phyloP scores from a whole-genome alignment of 371 early-diverging fungal species.

The Fennellomyces sp. region DNA sequence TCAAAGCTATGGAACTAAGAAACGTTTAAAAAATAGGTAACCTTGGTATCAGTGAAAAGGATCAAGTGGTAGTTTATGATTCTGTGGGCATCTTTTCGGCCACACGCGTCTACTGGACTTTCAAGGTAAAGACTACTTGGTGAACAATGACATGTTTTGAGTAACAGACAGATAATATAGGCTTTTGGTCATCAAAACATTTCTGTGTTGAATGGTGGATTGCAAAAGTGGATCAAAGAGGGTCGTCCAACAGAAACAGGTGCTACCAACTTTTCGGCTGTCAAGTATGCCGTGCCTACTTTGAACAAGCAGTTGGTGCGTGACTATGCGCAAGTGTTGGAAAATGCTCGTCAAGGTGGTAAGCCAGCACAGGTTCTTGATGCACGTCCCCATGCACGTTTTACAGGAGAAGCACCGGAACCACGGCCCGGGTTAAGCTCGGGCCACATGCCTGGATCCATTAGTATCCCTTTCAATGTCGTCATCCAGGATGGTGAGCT shows the following conservation, averaged over 20 bases:
- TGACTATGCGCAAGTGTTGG: slow-evolving; percentile 59
- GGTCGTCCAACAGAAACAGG: slow-evolving; percentile 41
- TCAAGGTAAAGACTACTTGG: slow-evolving; percentile 54
- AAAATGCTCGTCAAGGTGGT: slow-evolving; percentile 36
- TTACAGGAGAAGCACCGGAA: slow-evolving; percentile 81
- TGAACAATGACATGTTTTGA: background rate
- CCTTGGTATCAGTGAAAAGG: slow-evolving; percentile 69
- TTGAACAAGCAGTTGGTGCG: slow-evolving; percentile 53
- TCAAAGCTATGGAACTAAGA: background rate
- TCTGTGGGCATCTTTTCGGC: slow-evolving; percentile 71
- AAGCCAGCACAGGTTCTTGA: slow-evolving; percentile 69
- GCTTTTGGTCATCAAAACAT: slow-evolving; percentile 86
- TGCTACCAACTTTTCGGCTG: slow-evolving; percentile 15
- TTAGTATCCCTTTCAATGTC: slow-evolving; percentile 69
- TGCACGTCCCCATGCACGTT: slow-evolving; percentile 77
- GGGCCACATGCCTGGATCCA: slow-evolving; percentile 87
- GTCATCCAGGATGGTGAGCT: slow-evolving; percentile 56
- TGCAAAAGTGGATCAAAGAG: slow-evolving; percentile 77
- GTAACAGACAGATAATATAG: too few species aligned
- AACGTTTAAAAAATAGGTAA: slow-evolving; percentile 36
- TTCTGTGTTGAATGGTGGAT: slow-evolving; percentile 88
- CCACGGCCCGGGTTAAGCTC: slow-evolving; percentile 81
- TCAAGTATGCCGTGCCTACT: slow-evolving; percentile 40
- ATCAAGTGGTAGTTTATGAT: slow-evolving; percentile 83
- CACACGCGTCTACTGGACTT: slow-evolving; percentile 83